Evolutionary conservation across 768 basidiomycete genomes (phyloP), one percentile per base, ranked within the genome.

Genomic region (Dendrothele bispora): DNA sequence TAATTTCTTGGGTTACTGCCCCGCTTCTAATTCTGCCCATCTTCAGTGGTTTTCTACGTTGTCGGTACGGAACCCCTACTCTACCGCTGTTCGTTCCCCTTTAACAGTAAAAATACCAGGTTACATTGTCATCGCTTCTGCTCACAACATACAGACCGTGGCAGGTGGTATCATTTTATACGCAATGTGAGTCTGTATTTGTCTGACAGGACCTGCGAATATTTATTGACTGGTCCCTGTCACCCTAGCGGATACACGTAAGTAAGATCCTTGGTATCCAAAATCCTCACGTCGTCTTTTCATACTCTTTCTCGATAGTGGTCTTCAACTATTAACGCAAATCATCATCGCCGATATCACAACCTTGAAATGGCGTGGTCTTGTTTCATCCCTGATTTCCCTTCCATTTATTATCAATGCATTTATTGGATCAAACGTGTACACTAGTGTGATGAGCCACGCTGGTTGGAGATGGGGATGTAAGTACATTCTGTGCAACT

Each of bases 381-480:
- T 81, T 20, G 72, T 81, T 22, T 70, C 69, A 6, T 65, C 66
- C 6, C 62, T 82, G 24, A 72, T 71, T 11, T 72, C 75, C 6
- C 51, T 71, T 34, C 80, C 80, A 3, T 82, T 79, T 63, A 64
- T 86, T 50, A 68, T 86, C 61, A 85, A 86, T 59, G 80, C 71
- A 2, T 84, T 83, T 57, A 67, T 85, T 48, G 82, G 82, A n/a
- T 68, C 79, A n/a, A 82, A 80, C 55, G 74, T 86, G 39, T 71
- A 79, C n/a, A 58, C 79, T 6, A 65, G 66, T 50, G 66, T 77
- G 28, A 46, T 75, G 34, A 52, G 57, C 11, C 57, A 62, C 22
- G 64, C 68, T 20, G 77, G 79, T 6, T 86, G 84, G 84, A 64
- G 84, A 61, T 85, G 84, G 84, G 84, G 84, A 26, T 86, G 80